A percentile compares a stretch with the other conserved stretches of the same genome.
These are phyloP conservation scores for Athelia psychrophila DNA, from an alignment of 1,284 basidiomycete species.

Conservation along the genomic window DNA sequence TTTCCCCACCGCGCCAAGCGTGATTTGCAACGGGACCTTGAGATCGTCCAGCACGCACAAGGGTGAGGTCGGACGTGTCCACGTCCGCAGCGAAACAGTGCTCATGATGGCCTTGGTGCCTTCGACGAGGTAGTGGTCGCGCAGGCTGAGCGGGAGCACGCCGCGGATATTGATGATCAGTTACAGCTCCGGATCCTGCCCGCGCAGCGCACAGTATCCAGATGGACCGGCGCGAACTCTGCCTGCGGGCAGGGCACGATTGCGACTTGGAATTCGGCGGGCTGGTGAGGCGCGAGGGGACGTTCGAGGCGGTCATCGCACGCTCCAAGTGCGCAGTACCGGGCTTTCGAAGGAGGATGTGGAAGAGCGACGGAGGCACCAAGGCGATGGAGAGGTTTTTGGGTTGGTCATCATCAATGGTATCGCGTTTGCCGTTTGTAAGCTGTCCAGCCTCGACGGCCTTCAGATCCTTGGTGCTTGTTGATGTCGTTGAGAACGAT, in stretches of 20 bases:
- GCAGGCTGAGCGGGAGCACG: conserved; percentile 75
- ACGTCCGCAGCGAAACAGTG: conserved; percentile 20
- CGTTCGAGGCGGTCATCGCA: conserved; percentile 54
- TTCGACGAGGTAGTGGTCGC: conserved; percentile 69
- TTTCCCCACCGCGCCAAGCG: conserved; percentile 58
- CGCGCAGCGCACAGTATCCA: conserved; percentile 14
- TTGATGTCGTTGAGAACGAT: conserved; percentile 59
- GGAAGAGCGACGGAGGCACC: conserved; percentile 49
- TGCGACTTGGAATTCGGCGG: conserved; percentile 68
- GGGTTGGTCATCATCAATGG: conserved; percentile 61
- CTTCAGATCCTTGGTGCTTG: conserved; percentile 57
- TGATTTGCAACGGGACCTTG: conserved; percentile 64
- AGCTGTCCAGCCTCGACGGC: no score
- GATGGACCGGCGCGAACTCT: conserved; percentile 52
- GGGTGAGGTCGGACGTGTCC: conserved; percentile 15
- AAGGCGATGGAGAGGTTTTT: conserved; percentile 26
- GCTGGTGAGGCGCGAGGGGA: conserved; percentile 62
- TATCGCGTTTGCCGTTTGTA: conserved; percentile 45
- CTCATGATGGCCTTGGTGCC: conserved; percentile 54
- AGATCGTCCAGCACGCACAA: conserved; percentile 50
- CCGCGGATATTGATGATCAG: conserved; percentile 72
- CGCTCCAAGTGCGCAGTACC: conserved; percentile 73
- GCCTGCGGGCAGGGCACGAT: conserved; percentile 83
- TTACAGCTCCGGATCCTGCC: conserved; percentile 60
- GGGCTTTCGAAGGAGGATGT: conserved; percentile 70